Conservation (phyloP, 306 rosid genomes). For the Cucumis sativus region Cucumber_9930_V3 NC_026661.2:21093501-21094000, state of each 20-base stretch:
- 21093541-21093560: not conserved
- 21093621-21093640: not conserved
- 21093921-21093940: too few species aligned
- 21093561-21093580: not conserved
- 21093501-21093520: not conserved
- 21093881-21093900: too few species aligned
- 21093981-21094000: too few species aligned
- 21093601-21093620: not conserved
- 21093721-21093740: not conserved
- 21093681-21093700: not conserved
- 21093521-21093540: not conserved
- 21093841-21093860: too few species aligned
- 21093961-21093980: too few species aligned
- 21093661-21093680: not conserved
- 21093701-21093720: not conserved
- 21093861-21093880: too few species aligned
- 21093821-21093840: too few species aligned
- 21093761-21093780: not conserved
- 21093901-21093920: too few species aligned
- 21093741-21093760: not conserved
- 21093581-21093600: not conserved
- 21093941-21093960: too few species aligned
- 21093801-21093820: too few species aligned
- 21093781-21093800: too few species aligned
- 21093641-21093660: not conserved